Base-by-base conservation (phyloP, 108 stramenopile genomes). In the Nitzschia sp. region DNA sequence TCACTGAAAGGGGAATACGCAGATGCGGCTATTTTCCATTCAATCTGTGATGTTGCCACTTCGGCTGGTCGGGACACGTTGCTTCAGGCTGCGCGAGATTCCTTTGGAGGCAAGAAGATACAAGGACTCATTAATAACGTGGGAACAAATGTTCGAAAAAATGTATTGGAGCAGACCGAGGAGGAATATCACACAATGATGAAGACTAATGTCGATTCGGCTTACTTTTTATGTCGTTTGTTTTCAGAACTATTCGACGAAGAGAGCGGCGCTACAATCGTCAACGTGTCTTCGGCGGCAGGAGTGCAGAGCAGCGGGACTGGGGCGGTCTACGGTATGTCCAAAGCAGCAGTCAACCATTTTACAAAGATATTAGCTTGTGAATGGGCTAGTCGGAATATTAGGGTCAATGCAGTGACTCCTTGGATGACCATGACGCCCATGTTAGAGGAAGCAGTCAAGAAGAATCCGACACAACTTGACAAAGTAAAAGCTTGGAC, bases 61-160 rank as follows among this genome's bases (percentile, higher is more conserved):
- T 28, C 66, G 8, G 87, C 86, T 24, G 94, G 91, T 26, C 76
- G 91, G 46, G 42, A 59, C 31, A 36, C 21, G 0, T 58, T 88
- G 32, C 34, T 78, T 0, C 32, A 72, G 18, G 64, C 78, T n/a
- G 54, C 61, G 45, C 78, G 64, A 36, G 33, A 45, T 4, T 28
- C 27, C 17, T 77, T 77, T 58, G 63, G 56, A 54, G 46, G 46
- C 0, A 30, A 24, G 3, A 72, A 66, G 29, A 69, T 97, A 8
- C 82, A 95, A 70, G 88, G 91, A 45, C 79, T 97, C n/a, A 87
- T 97, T 46, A 95, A 95, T 80, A 97, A 97, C 68, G 94, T 97
- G 2, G 96, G 96, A 21, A 75, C 59, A n/a, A 95, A 90, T 62
- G 70, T 92, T 35, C 84, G 94, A 18, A 92, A 91, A 66, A 25